Percentiles rank a stretch among this genome's conserved stretches.
These are phyloP conservation scores for Colletotrichum sp. DNA, from an alignment of 2,329 filamentous ascomycete genomes.

Conservation along the genomic window DNA sequence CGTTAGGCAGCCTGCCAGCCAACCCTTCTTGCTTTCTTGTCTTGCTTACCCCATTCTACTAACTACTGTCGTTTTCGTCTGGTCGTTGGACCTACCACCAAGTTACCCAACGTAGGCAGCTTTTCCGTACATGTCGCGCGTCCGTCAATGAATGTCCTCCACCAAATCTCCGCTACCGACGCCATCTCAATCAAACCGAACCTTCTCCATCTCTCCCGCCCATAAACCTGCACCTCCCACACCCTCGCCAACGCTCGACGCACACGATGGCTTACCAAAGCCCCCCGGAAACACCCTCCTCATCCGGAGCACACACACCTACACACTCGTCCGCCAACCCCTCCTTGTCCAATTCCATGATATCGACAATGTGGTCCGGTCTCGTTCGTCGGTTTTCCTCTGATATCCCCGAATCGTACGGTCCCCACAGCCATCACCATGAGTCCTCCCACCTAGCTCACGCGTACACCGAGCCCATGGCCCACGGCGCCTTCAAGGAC, in stretches of 20 bases:
- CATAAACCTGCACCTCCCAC: neutral
- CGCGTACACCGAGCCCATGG: constrained; percentile 25
- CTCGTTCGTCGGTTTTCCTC: constrained; percentile 71
- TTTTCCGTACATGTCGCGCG: neutral
- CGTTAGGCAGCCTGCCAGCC: neutral
- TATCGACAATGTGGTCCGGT: constrained; percentile 58
- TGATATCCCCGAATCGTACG: constrained; percentile 38
- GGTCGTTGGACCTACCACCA: neutral
- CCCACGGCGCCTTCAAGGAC: constrained; percentile 35
- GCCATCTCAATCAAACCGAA: neutral
- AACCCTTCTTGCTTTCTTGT: neutral
- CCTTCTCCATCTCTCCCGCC: neutral
- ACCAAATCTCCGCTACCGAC: neutral
- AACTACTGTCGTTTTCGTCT: constrained; percentile 1
- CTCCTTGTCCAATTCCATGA: constrained; percentile 32
- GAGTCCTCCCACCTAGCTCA: constrained; percentile 26
- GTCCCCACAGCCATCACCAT: constrained; percentile 22
- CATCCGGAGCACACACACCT: constrained; percentile 31
- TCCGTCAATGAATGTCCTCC: neutral
- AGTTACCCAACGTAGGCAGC: neutral
- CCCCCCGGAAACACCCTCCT: constrained; percentile 24
- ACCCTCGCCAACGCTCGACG: neutral
- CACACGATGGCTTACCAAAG: constrained; percentile 14
- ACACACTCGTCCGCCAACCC: constrained; percentile 27
- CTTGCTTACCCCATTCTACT: neutral